Evolutionary conservation across 371 early-diverging fungal species (phyloP).

Genomic region (Mucor irregularis): DNA sequence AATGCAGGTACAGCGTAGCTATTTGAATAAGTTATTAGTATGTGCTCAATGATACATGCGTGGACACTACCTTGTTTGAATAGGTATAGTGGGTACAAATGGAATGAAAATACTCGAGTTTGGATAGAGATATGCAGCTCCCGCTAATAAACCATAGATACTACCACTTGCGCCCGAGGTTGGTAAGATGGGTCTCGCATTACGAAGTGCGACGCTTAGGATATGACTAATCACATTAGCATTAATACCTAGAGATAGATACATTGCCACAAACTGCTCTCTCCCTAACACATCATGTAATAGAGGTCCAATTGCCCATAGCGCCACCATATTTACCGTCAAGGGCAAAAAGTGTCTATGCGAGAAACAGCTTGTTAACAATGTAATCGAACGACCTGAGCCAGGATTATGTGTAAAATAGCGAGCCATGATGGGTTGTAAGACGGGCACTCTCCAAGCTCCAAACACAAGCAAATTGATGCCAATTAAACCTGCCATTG

Average conservation of each 20-base stretch:
- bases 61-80: slow-evolving; percentile 54
- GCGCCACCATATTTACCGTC: slow-evolving; percentile 68
- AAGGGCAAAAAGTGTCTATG: slow-evolving; percentile 68
- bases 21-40: neutral
- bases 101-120: slow-evolving; percentile 63
- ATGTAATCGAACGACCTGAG: slow-evolving; percentile 59
- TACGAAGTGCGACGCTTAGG: slow-evolving; percentile 44
- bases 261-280: slow-evolving; percentile 80
- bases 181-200: slow-evolving; percentile 55
- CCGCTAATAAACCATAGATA: slow-evolving; percentile 66
- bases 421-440: slow-evolving; percentile 64
- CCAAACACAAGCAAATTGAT: slow-evolving; percentile 71
- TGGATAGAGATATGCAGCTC: slow-evolving; percentile 61
- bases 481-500: slow-evolving; percentile 62
- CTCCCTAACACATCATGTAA: slow-evolving; percentile 51
- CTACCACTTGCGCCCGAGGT: slow-evolving; percentile 82
- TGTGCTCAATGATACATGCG: neutral
- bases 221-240: slow-evolving; percentile 69
- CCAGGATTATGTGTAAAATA: slow-evolving; percentile 75
- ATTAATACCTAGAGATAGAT: slow-evolving; percentile 63
- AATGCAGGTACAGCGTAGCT: slow-evolving; percentile 56
- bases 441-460: slow-evolving; percentile 67
- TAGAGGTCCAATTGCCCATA: slow-evolving; percentile 61
- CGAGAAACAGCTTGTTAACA: slow-evolving; percentile 70
- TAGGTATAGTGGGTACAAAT: slow-evolving; percentile 73